Percentiles rank a stretch among this genome's conserved stretches.
Evolutionary conservation across 805 yeast genomes (phyloP).

Genomic region (Saccharomycopsis babjevae): DNA sequence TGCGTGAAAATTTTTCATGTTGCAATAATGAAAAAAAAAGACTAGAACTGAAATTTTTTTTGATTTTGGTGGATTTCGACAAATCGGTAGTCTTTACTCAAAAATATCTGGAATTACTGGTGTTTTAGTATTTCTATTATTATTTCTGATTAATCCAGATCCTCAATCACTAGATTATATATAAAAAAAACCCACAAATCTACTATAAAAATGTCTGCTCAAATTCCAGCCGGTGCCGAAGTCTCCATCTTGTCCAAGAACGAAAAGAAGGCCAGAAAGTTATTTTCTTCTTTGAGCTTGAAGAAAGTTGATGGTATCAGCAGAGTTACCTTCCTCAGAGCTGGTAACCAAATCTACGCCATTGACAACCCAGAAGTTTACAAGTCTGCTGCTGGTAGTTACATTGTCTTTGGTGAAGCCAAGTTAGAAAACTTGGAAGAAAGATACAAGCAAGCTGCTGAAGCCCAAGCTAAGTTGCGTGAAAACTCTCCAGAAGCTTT

Average conservation of each 20-base stretch:
- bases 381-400: conserved; percentile 88
- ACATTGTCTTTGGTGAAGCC: conserved; percentile 96
- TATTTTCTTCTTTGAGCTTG: conserved; percentile 78
- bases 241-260: conserved; percentile 75
- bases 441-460: conserved; percentile 76
- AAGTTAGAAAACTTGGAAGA: conserved; percentile 89
- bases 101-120: no score
- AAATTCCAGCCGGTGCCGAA: conserved; percentile 76
- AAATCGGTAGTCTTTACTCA: no score
- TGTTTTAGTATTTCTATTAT: no score
- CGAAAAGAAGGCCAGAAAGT: conserved; percentile 92
- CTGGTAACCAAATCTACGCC: conserved; percentile 84
- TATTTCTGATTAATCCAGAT: no score
- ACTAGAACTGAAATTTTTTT: no score
- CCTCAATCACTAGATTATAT: background rate
- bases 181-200: background rate
- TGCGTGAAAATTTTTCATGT: no score
- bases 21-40: no score
- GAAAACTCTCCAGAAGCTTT: conserved; percentile 36
- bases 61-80: no score
- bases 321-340: conserved; percentile 92
- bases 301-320: conserved; percentile 85
- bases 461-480: conserved; percentile 58
- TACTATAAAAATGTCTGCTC: conserved; percentile 25
- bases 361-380: conserved; percentile 91